phyloP scores from a whole-genome alignment of 352 stramenopile species.

The Pythium dissotocum region DNA sequence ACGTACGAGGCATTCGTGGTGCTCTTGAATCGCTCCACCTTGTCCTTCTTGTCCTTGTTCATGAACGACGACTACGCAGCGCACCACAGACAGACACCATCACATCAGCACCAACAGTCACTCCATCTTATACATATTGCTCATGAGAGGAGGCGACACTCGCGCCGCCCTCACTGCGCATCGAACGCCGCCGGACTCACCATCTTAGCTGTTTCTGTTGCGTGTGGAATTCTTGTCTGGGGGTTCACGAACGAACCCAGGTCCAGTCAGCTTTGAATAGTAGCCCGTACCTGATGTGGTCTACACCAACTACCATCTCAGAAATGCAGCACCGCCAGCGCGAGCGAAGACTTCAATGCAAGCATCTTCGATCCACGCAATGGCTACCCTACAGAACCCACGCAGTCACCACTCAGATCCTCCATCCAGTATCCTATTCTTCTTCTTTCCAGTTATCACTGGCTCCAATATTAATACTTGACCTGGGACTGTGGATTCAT shows the following conservation, averaged over 20 bases:
- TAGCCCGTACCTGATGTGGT: conserved; percentile 1
- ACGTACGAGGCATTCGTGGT: conserved; percentile 74
- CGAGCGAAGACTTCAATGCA: no score
- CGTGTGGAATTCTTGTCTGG: conserved; percentile 5
- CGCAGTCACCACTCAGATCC: no score
- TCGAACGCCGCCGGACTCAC: neutral
- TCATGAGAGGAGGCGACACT: neutral
- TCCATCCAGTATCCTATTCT: no score
- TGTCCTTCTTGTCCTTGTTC: conserved; percentile 70
- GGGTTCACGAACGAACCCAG: neutral
- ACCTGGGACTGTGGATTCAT: neutral
- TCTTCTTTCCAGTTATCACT: neutral
- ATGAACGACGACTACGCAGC: conserved; percentile 19
- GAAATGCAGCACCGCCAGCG: neutral
- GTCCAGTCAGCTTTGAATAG: conserved; percentile 4
- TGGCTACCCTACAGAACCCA: no score
- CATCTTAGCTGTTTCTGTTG: neutral
- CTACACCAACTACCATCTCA: neutral
- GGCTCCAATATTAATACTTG: neutral
- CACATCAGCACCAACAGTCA: neutral
- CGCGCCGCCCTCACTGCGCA: neutral
- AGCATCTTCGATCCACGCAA: no score
- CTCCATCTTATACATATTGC: neutral
- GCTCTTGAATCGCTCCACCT: conserved; percentile 69
- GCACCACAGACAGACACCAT: neutral